These are phyloP conservation scores for Oryza nivara DNA, from an alignment of 176 grass and related monocot species.

Conservation along the genomic window DNA sequence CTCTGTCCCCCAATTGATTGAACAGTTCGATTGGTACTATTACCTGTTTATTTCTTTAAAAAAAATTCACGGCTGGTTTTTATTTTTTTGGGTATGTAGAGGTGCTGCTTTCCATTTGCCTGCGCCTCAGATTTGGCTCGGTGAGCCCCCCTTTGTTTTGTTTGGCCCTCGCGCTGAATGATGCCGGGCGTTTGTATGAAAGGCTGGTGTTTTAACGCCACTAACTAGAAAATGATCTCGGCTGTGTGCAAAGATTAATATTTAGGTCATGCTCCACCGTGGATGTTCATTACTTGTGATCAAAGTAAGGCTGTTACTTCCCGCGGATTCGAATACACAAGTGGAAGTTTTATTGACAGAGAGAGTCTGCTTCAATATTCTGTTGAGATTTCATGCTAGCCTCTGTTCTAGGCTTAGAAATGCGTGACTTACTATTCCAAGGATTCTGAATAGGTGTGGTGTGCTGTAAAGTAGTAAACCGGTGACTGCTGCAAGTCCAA, in stretches of 20 bases:
- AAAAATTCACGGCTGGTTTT: neutral
- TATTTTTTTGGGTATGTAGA: neutral
- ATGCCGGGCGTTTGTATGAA: neutral
- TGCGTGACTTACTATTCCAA: neutral
- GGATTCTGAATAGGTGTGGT: neutral
- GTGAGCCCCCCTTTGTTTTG: neutral
- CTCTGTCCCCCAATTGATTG: neutral
- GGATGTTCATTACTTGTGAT: neutral
- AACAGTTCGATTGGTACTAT: neutral
- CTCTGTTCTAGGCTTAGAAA: neutral
- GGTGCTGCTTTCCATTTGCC: neutral
- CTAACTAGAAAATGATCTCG: neutral
- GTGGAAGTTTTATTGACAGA: neutral
- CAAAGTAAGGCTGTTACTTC: neutral
- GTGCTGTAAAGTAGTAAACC: neutral
- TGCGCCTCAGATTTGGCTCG: neutral
- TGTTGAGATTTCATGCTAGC: neutral
- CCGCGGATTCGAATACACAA: neutral
- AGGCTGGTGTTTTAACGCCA: neutral
- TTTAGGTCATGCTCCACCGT: neutral
- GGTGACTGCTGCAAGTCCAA: neutral
- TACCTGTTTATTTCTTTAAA: neutral
- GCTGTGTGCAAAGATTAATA: neutral
- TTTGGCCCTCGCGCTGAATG: neutral
- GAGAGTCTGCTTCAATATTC: neutral